A percentile compares a stretch with the other conserved stretches of the same genome.
Evolutionary conservation across 169 alveolate genomes (phyloP).

Genomic region (Miamiensis avidus): DNA sequence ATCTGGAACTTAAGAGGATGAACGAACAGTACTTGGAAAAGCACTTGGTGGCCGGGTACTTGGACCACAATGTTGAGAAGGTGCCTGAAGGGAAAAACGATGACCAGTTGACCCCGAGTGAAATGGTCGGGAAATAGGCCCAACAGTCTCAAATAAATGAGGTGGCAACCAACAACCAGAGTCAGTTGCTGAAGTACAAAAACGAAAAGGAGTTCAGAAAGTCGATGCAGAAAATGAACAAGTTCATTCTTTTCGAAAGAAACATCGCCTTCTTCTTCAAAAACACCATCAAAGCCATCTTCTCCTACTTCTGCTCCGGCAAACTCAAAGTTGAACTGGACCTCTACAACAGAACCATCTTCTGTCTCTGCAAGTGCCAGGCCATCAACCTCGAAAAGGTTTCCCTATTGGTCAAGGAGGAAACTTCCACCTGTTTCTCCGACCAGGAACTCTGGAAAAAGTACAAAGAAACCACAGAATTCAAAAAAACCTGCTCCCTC

Average conservation of each 20-base stretch:
- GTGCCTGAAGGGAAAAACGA: slow-evolving; percentile 21
- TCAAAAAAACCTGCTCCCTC: slow-evolving; percentile 25
- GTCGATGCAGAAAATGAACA: slow-evolving; percentile 37
- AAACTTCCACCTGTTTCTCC: slow-evolving; percentile 31
- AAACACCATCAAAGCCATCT: slow-evolving; percentile 25
- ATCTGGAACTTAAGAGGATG: slow-evolving; percentile 21
- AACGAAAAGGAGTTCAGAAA: slow-evolving; percentile 46
- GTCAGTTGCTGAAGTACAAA: slow-evolving; percentile 26
- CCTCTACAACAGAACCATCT: slow-evolving; percentile 33
- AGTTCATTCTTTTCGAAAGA: slow-evolving; percentile 40
- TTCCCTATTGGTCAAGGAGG: slow-evolving; percentile 20
- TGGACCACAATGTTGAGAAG: slow-evolving; percentile 22
- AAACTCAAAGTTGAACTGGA: slow-evolving; percentile 21
- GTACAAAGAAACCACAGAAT: slow-evolving; percentile 35
- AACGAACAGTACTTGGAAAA: slow-evolving; percentile 39
- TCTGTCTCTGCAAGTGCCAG: slow-evolving; percentile 42
- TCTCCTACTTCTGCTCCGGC: slow-evolving; percentile 11
- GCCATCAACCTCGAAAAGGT: slow-evolving; percentile 35
- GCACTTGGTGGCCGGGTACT: slow-evolving; percentile 48
- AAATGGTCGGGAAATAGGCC: slow-evolving; percentile 4
- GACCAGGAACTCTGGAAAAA: slow-evolving; percentile 38
- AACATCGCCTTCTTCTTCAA: slow-evolving; percentile 51
- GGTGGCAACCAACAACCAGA: slow-evolving; percentile 5
- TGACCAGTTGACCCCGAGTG: neutral
- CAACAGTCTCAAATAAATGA: slow-evolving; percentile 10